Conservation (phyloP, 805 yeast genomes). For the Grigorovia transvaalensis region DNA sequence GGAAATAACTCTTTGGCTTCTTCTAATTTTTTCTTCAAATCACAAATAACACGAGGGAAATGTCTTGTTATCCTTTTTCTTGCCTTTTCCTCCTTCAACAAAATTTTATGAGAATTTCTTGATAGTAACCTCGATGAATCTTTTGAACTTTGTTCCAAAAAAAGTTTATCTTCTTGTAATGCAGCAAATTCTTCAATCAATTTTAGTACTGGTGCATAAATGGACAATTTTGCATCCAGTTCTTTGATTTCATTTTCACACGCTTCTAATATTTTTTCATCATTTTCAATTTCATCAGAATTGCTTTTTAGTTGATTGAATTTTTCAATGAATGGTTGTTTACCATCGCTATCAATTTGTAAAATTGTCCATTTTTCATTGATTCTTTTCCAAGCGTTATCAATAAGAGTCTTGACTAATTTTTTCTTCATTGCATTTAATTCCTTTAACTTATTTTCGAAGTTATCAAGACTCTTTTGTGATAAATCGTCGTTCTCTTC, state of each 20-base stretch:
- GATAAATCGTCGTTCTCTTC: constrained; percentile 38
- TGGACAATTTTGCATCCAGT: constrained; percentile 40
- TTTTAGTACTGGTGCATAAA: constrained; percentile 45
- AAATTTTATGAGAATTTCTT: constrained; percentile 66
- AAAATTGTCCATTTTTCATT: constrained; percentile 51
- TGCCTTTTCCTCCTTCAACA: constrained; percentile 69
- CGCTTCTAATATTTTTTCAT: constrained; percentile 49
- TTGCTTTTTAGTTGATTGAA: constrained; percentile 9
- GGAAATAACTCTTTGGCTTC: constrained; percentile 38
- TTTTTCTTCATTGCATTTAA: constrained; percentile 51
- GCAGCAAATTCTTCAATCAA: constrained; percentile 46
- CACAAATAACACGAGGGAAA: constrained; percentile 52
- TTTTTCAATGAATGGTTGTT: constrained; percentile 35
- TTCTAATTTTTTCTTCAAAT: constrained; percentile 37
- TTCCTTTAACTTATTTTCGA: constrained; percentile 46
- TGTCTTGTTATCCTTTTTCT: constrained; percentile 57
- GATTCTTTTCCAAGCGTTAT: constrained; percentile 50
- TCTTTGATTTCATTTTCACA: constrained; percentile 54
- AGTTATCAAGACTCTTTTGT: constrained; percentile 36
- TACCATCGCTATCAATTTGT: constrained; percentile 45
- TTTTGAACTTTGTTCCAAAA: constrained; percentile 57
- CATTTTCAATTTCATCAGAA: constrained; percentile 28
- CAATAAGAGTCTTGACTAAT: constrained; percentile 57
- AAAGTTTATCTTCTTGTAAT: constrained; percentile 48
- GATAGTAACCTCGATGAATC: constrained; percentile 72